Percentiles rank a stretch among this genome's conserved stretches.
Conservation (phyloP, 2,329 filamentous ascomycete species). For the Metarhizium anisopliae region DNA sequence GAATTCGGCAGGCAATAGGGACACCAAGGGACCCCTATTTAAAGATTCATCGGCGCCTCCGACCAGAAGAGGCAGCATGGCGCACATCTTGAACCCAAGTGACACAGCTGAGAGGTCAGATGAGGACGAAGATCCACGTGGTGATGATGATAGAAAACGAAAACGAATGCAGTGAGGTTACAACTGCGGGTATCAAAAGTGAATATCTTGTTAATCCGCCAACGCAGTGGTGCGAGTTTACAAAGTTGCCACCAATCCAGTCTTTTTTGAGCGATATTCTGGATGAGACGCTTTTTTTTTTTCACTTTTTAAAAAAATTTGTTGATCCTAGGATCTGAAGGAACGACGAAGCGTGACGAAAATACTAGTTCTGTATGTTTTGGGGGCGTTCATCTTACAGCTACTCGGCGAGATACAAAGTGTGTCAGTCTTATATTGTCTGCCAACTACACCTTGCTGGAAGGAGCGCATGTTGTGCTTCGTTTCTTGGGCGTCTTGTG, state of each 20-base stretch:
- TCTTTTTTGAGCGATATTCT: not conserved
- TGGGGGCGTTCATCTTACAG: not conserved
- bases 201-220: not conserved
- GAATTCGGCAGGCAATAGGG: conserved; percentile 38
- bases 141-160: conserved; percentile 52
- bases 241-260: not conserved
- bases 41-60: conserved; percentile 48
- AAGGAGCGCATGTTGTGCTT: not conserved
- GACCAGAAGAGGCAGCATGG: conserved; percentile 51
- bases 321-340: not conserved
- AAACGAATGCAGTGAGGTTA: conserved; percentile 42
- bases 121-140: conserved; percentile 45
- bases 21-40: conserved; percentile 40
- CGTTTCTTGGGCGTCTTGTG: not conserved
- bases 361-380: not conserved
- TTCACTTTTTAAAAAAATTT: not conserved
- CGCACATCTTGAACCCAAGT: conserved; percentile 53
- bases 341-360: not conserved
- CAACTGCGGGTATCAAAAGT: not conserved
- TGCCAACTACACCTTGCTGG: not conserved
- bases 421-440: not conserved
- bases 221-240: not conserved
- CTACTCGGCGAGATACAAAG: not conserved
- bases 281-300: not conserved
- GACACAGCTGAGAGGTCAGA: conserved; percentile 46